Percentiles rank a stretch among this genome's conserved stretches.
Evolutionary conservation across 2,329 filamentous ascomycete genomes (phyloP).

Genomic region (Colletotrichum noveboracense): DNA sequence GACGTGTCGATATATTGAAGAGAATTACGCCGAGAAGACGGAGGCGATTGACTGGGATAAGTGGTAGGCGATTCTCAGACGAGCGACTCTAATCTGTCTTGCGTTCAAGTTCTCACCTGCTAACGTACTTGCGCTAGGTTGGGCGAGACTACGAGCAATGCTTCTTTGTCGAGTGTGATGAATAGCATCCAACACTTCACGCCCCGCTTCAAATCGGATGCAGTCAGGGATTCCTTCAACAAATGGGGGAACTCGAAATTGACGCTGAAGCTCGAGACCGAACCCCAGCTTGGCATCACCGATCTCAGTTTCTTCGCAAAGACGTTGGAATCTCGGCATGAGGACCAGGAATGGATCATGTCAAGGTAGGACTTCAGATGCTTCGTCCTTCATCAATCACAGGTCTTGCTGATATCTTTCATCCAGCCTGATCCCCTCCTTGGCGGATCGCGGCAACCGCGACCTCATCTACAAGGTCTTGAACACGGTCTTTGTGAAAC

Average conservation of each 20-base stretch:
- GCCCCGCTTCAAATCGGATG: background rate
- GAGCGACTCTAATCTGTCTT: background rate
- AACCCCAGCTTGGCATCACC: background rate
- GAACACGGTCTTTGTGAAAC: background rate
- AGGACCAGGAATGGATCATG: background rate
- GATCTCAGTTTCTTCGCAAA: background rate
- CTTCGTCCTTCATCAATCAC: background rate
- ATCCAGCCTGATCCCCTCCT: background rate
- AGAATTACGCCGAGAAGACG: background rate
- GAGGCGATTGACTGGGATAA: background rate
- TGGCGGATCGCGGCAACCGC: background rate
- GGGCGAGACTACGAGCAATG: background rate
- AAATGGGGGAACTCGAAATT: background rate
- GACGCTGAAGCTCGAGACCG: background rate
- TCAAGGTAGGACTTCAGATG: background rate
- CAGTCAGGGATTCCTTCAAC: background rate
- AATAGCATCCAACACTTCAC: background rate
- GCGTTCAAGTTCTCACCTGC: too few relatives aligned
- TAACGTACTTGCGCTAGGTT: too few relatives aligned
- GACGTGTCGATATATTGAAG: background rate
- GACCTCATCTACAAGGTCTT: background rate
- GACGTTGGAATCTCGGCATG: background rate
- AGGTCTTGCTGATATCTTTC: too few relatives aligned
- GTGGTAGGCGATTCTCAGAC: background rate
- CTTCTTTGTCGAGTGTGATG: background rate